phyloP scores from a whole-genome alignment of 768 basidiomycete genomes.

The Lyophyllum decastes region DNA sequence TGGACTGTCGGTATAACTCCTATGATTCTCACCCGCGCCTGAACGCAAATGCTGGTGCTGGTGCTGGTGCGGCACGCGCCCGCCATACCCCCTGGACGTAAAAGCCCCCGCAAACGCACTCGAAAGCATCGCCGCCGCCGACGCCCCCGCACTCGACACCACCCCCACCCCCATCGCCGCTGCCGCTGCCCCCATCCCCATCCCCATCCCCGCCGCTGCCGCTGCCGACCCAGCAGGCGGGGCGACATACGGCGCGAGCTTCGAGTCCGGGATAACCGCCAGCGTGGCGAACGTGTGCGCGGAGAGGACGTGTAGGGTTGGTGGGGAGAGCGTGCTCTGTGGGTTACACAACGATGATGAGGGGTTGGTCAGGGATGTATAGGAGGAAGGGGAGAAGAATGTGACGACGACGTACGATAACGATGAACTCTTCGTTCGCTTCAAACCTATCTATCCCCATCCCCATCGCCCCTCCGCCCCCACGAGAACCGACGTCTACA shows the following conservation, averaged over 20 bases:
- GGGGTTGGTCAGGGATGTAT: background rate
- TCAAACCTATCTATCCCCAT: conserved; percentile 37
- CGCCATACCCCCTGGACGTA: background rate
- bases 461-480: conserved; percentile 21
- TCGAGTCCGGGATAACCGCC: conserved; percentile 47
- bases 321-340: conserved; percentile 60
- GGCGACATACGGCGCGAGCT: conserved; percentile 46
- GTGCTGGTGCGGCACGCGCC: no score
- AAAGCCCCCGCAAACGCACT: conserved; percentile 9
- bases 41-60: no score
- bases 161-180: conserved; percentile 15
- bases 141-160: background rate
- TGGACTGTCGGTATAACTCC: no score
- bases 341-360: background rate
- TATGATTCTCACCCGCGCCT: no score
- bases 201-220: no score
- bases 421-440: conserved; percentile 50
- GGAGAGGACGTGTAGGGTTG: conserved; percentile 58
- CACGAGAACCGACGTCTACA: conserved; percentile 30
- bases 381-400: no score
- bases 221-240: conserved; percentile 18
- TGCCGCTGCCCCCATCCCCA: no score
- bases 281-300: conserved; percentile 52
- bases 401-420: conserved; percentile 48
- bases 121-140: conserved; percentile 6